These are phyloP conservation scores for Fusarium albosuccineum DNA, from an alignment of 2,329 filamentous ascomycete genomes.

Conservation along the genomic window DNA sequence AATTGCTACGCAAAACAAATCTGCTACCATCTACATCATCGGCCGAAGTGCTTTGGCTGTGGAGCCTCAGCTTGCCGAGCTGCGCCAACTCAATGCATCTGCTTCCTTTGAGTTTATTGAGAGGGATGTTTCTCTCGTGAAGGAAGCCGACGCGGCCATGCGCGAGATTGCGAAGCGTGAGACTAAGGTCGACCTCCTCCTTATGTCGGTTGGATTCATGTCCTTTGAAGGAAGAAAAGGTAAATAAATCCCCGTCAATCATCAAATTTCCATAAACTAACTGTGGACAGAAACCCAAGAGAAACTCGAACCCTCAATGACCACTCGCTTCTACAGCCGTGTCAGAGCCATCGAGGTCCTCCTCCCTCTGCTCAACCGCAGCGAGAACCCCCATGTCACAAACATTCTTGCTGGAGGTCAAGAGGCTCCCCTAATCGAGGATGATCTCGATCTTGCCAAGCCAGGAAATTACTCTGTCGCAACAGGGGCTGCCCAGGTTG, in stretches of 20 bases:
- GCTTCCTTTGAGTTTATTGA: constrained; percentile 62
- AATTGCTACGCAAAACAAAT: too few species aligned
- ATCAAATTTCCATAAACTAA: not conserved
- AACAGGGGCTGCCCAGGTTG: constrained; percentile 59
- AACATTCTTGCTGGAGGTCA: constrained; percentile 62
- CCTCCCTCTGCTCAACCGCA: constrained; percentile 63
- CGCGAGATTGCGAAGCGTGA: constrained; percentile 58
- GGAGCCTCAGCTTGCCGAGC: constrained; percentile 55
- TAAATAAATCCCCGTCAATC: not conserved
- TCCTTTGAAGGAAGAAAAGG: constrained; percentile 41
- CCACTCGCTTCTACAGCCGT: constrained; percentile 69
- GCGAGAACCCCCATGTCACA: constrained; percentile 59
- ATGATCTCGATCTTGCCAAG: constrained; percentile 60
- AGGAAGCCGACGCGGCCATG: constrained; percentile 61
- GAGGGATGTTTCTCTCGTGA: constrained; percentile 63
- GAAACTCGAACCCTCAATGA: constrained; percentile 65
- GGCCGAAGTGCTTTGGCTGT: constrained; percentile 57
- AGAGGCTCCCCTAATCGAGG: constrained; percentile 60
- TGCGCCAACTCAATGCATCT: constrained; percentile 57
- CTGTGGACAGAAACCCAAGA: constrained; percentile 64
- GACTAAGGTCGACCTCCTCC: constrained; percentile 59
- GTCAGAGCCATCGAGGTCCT: constrained; percentile 68
- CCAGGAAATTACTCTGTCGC: constrained; percentile 50
- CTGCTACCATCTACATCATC: constrained; percentile 57
- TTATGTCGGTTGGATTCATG: constrained; percentile 55